phyloP scores from a whole-genome alignment of 768 basidiomycete genomes.

The Kwoniella mangroviensis region DNA sequence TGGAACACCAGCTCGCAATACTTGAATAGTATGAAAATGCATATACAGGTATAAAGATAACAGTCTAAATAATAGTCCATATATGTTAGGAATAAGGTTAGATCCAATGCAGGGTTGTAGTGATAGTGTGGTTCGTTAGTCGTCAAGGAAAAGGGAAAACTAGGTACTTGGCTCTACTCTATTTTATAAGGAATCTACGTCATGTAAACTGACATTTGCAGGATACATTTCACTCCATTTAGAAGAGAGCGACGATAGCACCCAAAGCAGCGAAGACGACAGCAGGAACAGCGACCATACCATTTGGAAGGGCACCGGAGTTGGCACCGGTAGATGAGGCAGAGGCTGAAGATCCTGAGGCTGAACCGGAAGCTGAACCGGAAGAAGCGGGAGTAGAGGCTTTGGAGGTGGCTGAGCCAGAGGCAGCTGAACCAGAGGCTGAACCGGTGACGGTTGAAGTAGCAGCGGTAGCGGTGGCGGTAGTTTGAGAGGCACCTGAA shows the following conservation, averaged over 20 bases:
- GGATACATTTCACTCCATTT: conserved; percentile 12
- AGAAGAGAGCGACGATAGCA: conserved; percentile 41
- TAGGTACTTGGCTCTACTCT: not conserved
- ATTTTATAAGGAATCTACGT: not conserved
- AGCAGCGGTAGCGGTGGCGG: conserved; percentile 9
- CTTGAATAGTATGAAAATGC: not conserved
- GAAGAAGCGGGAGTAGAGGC: conserved; percentile 8
- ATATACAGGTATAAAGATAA: not conserved
- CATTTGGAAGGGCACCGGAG: conserved; percentile 21
- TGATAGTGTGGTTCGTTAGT: not conserved
- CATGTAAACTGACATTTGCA: not conserved
- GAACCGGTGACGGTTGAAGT: conserved; percentile 8
- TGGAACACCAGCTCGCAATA: no score
- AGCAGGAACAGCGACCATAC: conserved; percentile 31
- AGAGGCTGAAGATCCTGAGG: conserved; percentile 1
- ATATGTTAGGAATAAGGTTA: not conserved
- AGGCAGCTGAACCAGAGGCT: conserved; percentile 6
- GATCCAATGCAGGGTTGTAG: conserved; percentile 4
- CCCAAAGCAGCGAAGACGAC: conserved; percentile 37
- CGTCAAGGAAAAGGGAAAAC: not conserved
- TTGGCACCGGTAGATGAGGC: conserved; percentile 19
- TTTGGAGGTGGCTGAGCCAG: conserved; percentile 4
- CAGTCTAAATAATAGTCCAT: not conserved
- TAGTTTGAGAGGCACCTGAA: not conserved
- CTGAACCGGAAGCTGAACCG: conserved; percentile 7